phyloP scores from a whole-genome alignment of 352 stramenopile species.

The Thalassiosira oceanica region DNA sequence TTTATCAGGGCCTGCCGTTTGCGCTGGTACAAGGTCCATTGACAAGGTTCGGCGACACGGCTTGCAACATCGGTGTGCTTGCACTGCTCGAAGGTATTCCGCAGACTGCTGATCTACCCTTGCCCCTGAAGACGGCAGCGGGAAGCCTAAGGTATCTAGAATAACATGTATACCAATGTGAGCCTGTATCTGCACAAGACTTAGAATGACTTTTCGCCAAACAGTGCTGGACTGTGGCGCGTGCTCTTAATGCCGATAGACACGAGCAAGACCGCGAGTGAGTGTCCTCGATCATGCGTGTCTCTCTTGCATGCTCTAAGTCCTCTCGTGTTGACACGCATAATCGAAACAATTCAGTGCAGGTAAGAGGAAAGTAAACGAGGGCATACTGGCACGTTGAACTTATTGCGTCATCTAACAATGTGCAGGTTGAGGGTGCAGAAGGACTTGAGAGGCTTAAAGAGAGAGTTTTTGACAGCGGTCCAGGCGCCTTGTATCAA shows the following conservation, averaged over 20 bases:
- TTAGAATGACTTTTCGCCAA: too few relatives aligned
- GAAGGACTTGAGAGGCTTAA: constrained; percentile 68
- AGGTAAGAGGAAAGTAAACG: too few relatives aligned
- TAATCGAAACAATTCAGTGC: too few relatives aligned
- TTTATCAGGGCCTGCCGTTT: constrained; percentile 87
- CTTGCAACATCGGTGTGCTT: constrained; percentile 87
- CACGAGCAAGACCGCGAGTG: constrained; percentile 84
- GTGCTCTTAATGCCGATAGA: constrained; percentile 89
- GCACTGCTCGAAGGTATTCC: constrained; percentile 81
- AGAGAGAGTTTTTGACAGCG: constrained; percentile 55
- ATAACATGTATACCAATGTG: too few relatives aligned
- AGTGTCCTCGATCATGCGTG: too few relatives aligned
- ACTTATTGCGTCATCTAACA: too few relatives aligned
- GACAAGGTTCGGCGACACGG: constrained; percentile 87
- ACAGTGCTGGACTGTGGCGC: constrained; percentile 83
- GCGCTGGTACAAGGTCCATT: constrained; percentile 79
- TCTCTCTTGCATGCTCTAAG: too few relatives aligned
- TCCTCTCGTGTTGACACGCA: too few relatives aligned
- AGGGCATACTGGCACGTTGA: too few relatives aligned
- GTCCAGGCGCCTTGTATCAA: constrained; percentile 81
- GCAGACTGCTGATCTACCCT: constrained; percentile 77
- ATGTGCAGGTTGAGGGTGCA: constrained; percentile 85
- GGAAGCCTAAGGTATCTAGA: too few relatives aligned
- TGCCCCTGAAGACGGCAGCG: constrained; percentile 80
- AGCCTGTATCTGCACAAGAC: too few relatives aligned